A percentile compares a stretch with the other conserved stretches of the same genome.
These are phyloP conservation scores for Solanum bulbocastanum DNA, from an alignment of 257 asterid genomes.

Conservation along the genomic window DNA sequence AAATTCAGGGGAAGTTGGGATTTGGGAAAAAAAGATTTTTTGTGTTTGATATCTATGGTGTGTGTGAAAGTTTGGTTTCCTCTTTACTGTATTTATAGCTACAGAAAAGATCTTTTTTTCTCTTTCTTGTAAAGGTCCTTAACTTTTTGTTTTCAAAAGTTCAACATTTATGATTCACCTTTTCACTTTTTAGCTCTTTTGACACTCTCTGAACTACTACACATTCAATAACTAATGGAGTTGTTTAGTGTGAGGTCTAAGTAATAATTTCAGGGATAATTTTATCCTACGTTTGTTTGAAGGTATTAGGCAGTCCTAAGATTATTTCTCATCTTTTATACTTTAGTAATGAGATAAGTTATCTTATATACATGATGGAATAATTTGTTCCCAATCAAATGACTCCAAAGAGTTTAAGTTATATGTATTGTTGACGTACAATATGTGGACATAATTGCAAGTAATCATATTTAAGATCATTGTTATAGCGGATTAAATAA, in stretches of 20 bases:
- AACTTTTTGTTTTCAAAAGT: not conserved
- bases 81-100: conserved; percentile 42
- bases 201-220: not conserved
- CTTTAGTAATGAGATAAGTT: no score
- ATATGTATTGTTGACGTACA: not conserved
- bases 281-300: no score
- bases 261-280: no score
- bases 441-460: not conserved
- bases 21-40: not conserved
- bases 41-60: not conserved
- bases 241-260: not conserved
- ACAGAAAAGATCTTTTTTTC: not conserved
- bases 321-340: no score
- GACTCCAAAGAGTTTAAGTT: not conserved
- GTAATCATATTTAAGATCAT: no score
- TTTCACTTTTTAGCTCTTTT: not conserved
- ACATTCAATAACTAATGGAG: not conserved
- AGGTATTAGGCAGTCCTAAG: no score
- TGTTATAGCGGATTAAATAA: not conserved
- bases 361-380: no score
- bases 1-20: not conserved
- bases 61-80: not conserved
- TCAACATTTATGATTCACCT: conserved; percentile 31
- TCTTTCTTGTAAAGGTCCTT: not conserved
- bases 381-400: no score